Percentiles rank a stretch among this genome's conserved stretches.
phyloP scores from a whole-genome alignment of 164 flowering plant genomes.

The Vitis labrusca region DNA sequence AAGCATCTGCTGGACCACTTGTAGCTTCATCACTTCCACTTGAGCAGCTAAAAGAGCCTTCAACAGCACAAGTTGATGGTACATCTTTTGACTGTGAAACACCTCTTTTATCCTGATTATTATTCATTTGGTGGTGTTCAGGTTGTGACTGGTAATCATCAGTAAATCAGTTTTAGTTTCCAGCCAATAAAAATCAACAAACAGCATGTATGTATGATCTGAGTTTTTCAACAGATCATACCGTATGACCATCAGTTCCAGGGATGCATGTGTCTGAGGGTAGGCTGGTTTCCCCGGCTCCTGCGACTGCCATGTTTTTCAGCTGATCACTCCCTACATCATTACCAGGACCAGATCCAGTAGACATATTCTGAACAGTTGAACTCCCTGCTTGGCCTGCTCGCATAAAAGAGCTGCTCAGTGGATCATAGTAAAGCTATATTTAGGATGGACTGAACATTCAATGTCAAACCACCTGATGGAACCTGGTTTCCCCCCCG shows the following conservation, averaged over 20 bases:
- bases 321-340: slow-evolving; percentile 18
- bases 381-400: slow-evolving; percentile 36
- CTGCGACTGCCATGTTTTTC: slow-evolving; percentile 10
- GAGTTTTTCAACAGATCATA: slow-evolving; percentile 1
- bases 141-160: slow-evolving; percentile 18
- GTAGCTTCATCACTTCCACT: slow-evolving; percentile 25
- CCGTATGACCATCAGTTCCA: slow-evolving; percentile 26
- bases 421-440: background rate
- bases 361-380: slow-evolving; percentile 23
- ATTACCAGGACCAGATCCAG: slow-evolving; percentile 15
- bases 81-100: slow-evolving; percentile 16
- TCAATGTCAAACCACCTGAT: slow-evolving; percentile 36
- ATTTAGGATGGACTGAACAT: background rate
- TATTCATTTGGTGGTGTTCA: slow-evolving; percentile 12
- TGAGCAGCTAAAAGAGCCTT: slow-evolving; percentile 17
- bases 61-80: slow-evolving; percentile 15
- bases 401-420: slow-evolving; percentile 8
- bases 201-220: background rate
- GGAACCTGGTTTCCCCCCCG: slow-evolving; percentile 34
- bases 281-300: slow-evolving; percentile 12
- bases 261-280: slow-evolving; percentile 9
- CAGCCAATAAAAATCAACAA: background rate
- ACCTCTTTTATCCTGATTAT: slow-evolving; percentile 14
- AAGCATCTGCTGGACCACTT: slow-evolving; percentile 16
- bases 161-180: background rate